Conservation (phyloP, 441 rosid species). For the Aquilaria agallochum region DNA sequence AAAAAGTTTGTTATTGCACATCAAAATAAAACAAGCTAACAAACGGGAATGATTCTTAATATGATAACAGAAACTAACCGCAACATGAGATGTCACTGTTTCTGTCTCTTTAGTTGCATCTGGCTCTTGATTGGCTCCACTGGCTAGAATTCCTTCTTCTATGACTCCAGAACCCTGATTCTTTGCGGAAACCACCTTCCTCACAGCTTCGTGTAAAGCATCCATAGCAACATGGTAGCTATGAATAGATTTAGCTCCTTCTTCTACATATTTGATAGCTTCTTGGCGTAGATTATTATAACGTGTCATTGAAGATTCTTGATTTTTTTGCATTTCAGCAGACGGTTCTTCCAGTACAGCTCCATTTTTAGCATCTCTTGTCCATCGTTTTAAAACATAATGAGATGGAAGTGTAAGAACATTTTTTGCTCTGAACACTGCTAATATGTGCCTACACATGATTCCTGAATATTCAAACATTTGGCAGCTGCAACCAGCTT, state of each 20-base stretch:
- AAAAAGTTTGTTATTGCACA: no score
- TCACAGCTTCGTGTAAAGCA: constrained; percentile 14
- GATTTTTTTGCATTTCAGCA: constrained; percentile 8
- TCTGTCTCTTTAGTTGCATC: constrained; percentile 7
- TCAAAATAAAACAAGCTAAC: no score
- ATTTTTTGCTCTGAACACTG: constrained; percentile 44
- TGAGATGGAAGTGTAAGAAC: constrained; percentile 16
- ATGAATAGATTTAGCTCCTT: constrained; percentile 34
- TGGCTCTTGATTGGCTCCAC: constrained; percentile 9
- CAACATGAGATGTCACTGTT: constrained; percentile 8
- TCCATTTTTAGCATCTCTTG: constrained; percentile 12
- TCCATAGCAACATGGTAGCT: constrained; percentile 12
- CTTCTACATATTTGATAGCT: constrained; percentile 48
- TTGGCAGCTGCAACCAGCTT: constrained; percentile 57
- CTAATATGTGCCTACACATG: constrained; percentile 51
- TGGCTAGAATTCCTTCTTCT: constrained; percentile 8
- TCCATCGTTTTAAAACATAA: constrained; percentile 14
- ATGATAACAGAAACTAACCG: constrained; percentile 7
- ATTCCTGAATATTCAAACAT: constrained; percentile 54
- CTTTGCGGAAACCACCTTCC: constrained; percentile 3
- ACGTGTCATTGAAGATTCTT: constrained; percentile 21
- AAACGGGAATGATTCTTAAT: background rate
- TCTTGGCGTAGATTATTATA: constrained; percentile 44
- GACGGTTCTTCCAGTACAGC: constrained; percentile 2
- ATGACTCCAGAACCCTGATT: background rate